Base-by-base conservation (phyloP, 805 yeast species). In the Ascoidea rubescens region DNA sequence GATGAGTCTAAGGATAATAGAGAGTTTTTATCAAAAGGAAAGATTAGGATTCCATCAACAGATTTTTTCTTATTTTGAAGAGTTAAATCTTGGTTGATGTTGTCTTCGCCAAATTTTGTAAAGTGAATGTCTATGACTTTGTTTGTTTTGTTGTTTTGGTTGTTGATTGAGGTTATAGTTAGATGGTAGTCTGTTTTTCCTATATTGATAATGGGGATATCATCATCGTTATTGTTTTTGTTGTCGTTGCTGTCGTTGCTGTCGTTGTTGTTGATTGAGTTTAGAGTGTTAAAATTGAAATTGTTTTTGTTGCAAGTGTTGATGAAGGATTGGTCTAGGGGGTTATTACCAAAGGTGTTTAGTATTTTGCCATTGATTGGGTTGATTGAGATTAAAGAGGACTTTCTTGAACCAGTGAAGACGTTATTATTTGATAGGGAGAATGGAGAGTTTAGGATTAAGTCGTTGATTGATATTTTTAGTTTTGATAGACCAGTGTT, bases 51-150 rank as follows among this genome's bases (percentile, higher is more conserved):
- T 43, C 82, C 80, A 65, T 90, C 98, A 16, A 73, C 63, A 4
- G 95, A 80, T 51, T 68, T 68, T 28, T 72, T 70, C 49, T 68
- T 68, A 55, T 78, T 75, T 57, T 79, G 80, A 44, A 60, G 59
- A 2, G 70, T 71, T 46, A 79, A 64, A 53, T 70, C 74, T 12
- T 63, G 63, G 68, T 69, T 96, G 51, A 89, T 70, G 57, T 87
- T 81, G 64, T 91, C 91, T 48, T 96, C 95, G 7, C 93, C 95
- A 96, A 97, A 93, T 44, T 83, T 75, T 1, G 95, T 74, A 62
- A 84, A 89, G 0, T 90, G 81, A 16, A 93, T 86, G 60, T 88
- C 86, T 55, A 37, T 14, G 8, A 37, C 93, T 21, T 21, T 21
- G 28, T 21, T 21, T 21, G 28, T 21, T 21, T 96, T 90, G 1